Percentiles rank a stretch among this genome's conserved stretches.
Evolutionary conservation across 805 yeast genomes (phyloP).

Genomic region (Starmerella lactis-condensi): DNA sequence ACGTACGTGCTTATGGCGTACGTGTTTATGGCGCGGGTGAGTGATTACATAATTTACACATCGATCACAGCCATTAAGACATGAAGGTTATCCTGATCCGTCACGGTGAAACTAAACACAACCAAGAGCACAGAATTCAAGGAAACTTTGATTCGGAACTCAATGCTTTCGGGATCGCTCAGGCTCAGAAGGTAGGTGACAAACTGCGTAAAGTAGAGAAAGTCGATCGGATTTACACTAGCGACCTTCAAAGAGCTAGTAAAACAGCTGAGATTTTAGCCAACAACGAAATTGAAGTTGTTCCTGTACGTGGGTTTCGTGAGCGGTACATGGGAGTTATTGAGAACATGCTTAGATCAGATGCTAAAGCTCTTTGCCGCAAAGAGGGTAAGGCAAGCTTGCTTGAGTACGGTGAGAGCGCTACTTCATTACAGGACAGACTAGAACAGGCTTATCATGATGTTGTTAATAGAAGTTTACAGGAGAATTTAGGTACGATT

Average conservation of each 20-base stretch:
- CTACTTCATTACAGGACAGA: slow-evolving; percentile 5
- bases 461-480: slow-evolving; percentile 1
- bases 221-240: slow-evolving; percentile 13
- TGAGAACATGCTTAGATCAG: slow-evolving; percentile 12
- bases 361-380: slow-evolving; percentile 7
- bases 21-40: no score
- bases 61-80: neutral
- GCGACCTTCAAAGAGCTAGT: slow-evolving; percentile 15
- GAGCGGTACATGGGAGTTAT: slow-evolving; percentile 16
- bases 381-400: slow-evolving; percentile 5
- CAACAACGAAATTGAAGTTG: slow-evolving; percentile 2
- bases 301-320: slow-evolving; percentile 7
- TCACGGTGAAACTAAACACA: slow-evolving; percentile 17
- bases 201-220: slow-evolving; percentile 3
- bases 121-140: slow-evolving; percentile 14
- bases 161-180: slow-evolving; percentile 14
- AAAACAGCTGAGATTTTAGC: slow-evolving; percentile 14
- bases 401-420: slow-evolving; percentile 14
- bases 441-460: slow-evolving; percentile 7
- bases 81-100: slow-evolving; percentile 14
- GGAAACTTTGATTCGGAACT: slow-evolving; percentile 15
- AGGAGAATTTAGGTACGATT: slow-evolving; percentile 4
- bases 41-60: no score
- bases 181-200: slow-evolving; percentile 12
- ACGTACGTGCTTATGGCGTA: no score